Evolutionary conservation across 2,329 filamentous ascomycete genomes (phyloP).

Genomic region (Sclerotinia subarctica): DNA sequence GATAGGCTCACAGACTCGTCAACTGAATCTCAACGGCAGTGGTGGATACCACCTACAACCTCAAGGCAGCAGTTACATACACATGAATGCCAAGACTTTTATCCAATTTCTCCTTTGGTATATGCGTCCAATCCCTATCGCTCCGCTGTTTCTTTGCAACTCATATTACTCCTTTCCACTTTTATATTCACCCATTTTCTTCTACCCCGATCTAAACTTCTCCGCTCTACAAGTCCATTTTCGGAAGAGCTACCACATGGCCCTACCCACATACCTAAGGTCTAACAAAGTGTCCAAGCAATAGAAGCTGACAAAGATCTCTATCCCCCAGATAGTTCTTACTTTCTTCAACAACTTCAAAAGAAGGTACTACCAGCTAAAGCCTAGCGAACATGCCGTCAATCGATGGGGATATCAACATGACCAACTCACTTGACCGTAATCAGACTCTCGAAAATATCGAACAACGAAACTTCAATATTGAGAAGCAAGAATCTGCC

Average conservation of each 20-base stretch:
- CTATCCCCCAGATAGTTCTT: neutral
- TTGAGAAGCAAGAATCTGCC: neutral
- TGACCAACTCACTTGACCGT: neutral
- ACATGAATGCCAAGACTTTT: neutral
- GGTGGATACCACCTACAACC: neutral
- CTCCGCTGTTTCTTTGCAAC: neutral
- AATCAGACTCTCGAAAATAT: neutral
- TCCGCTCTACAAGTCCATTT: neutral
- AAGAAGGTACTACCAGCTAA: neutral
- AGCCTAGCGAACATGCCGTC: neutral
- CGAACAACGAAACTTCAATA: neutral
- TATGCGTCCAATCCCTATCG: neutral
- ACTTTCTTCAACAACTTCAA: neutral
- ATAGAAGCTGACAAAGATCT: neutral
- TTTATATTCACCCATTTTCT: neutral
- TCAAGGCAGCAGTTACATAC: neutral
- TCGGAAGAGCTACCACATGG: neutral
- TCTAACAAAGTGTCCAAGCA: neutral
- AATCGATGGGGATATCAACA: neutral
- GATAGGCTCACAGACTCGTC: neutral
- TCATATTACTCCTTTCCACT: neutral
- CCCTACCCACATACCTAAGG: neutral
- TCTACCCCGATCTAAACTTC: neutral
- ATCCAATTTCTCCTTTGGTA: neutral
- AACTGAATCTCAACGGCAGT: neutral